Percentiles rank a stretch among this genome's conserved stretches.
Conservation (phyloP, 306 rosid genomes). For the Hippophae gyantsensis region DNA sequence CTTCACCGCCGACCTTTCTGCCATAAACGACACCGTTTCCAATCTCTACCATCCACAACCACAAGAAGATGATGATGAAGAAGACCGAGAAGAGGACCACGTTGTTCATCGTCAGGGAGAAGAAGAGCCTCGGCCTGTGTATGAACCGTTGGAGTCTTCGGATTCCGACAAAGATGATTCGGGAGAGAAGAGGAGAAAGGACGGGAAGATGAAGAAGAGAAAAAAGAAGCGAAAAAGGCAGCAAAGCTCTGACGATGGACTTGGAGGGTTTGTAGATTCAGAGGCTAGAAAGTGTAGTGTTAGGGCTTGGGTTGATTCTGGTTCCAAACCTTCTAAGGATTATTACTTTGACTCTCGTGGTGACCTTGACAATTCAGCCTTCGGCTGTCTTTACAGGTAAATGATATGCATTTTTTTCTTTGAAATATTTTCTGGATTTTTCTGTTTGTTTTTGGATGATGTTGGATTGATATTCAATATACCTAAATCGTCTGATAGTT, state of each 20-base stretch:
- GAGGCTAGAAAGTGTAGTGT: slow-evolving; percentile 63
- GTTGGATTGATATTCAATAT: too few species aligned
- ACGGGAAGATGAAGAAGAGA: slow-evolving; percentile 44
- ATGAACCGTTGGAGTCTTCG: slow-evolving; percentile 66
- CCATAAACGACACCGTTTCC: slow-evolving; percentile 35
- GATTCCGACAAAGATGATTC: slow-evolving; percentile 39
- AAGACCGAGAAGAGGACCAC: slow-evolving; percentile 19
- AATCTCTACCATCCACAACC: slow-evolving; percentile 13
- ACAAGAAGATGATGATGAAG: slow-evolving; percentile 13
- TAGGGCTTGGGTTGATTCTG: slow-evolving; percentile 70
- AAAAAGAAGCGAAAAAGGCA: too few species aligned
- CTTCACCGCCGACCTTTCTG: slow-evolving; percentile 60
- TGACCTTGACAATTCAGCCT: slow-evolving; percentile 71
- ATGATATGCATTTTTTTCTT: neutral
- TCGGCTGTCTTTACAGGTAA: slow-evolving; percentile 68
- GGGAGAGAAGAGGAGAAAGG: slow-evolving; percentile 27
- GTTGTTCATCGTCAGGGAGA: slow-evolving; percentile 7
- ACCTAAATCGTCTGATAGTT: too few species aligned
- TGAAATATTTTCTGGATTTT: neutral
- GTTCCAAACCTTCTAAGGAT: slow-evolving; percentile 41
- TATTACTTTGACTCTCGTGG: slow-evolving; percentile 73
- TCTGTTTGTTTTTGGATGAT: neutral
- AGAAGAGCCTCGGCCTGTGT: slow-evolving; percentile 24
- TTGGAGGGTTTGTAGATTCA: slow-evolving; percentile 26
- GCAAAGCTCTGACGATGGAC: slow-evolving; percentile 30